Evolutionary conservation across 2,329 filamentous ascomycete genomes (phyloP).

Genomic region (Zymoseptoria tritici): DNA sequence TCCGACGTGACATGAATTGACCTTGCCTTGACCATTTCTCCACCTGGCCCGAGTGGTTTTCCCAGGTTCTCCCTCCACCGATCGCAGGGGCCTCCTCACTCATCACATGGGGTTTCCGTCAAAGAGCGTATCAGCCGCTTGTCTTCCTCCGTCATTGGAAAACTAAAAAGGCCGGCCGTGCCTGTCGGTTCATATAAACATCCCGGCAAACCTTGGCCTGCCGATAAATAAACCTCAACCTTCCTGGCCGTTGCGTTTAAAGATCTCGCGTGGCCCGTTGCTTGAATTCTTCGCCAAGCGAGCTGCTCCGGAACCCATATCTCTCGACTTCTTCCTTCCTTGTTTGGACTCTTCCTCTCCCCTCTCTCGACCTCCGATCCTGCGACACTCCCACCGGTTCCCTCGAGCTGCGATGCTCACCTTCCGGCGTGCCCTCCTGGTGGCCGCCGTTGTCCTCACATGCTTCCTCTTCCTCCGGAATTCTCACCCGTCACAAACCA

Average conservation of each 20-base stretch:
- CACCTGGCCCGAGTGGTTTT: not conserved
- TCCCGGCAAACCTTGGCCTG: not conserved
- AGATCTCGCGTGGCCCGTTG: not conserved
- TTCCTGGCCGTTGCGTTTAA: not conserved
- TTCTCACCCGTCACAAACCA: slow-evolving; percentile 38
- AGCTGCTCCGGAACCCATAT: not conserved
- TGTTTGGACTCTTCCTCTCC: not conserved
- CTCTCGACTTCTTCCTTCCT: not conserved
- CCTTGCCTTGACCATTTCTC: not conserved
- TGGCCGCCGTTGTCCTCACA: slow-evolving; percentile 61
- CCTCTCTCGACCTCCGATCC: not conserved
- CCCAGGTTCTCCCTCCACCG: too few species aligned
- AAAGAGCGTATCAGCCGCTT: not conserved
- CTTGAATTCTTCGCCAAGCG: not conserved
- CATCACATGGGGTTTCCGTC: too few species aligned
- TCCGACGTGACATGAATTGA: not conserved
- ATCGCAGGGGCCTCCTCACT: not conserved
- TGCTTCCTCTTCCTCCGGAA: slow-evolving; percentile 63
- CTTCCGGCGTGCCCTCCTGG: slow-evolving; percentile 66
- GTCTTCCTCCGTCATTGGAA: not conserved
- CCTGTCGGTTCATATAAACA: not conserved
- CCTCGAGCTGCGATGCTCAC: slow-evolving; percentile 56
- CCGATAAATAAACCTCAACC: not conserved
- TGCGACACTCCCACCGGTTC: not conserved
- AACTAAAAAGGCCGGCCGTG: not conserved